Percentiles rank a stretch among this genome's conserved stretches.
These are phyloP conservation scores for Hypoxylon sp. DNA, from an alignment of 2,329 filamentous ascomycete genomes.

Conservation along the genomic window DNA sequence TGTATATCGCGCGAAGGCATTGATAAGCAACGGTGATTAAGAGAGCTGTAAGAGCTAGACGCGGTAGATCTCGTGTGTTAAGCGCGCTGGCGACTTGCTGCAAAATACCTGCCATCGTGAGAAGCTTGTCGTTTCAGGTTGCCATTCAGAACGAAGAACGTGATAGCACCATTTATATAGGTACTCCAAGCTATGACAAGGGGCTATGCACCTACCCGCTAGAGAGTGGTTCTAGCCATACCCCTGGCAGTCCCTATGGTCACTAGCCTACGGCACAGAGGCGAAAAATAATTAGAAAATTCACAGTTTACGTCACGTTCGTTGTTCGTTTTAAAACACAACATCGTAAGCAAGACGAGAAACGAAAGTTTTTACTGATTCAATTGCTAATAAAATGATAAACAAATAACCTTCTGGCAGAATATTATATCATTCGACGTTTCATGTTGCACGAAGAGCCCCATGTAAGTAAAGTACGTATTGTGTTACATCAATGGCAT, in stretches of 20 bases:
- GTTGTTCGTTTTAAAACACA: neutral
- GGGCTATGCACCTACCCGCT: slow-evolving; percentile 7
- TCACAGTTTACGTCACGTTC: neutral
- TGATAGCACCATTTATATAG: neutral
- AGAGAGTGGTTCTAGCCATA: neutral
- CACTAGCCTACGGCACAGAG: neutral
- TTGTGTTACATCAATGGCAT: neutral
- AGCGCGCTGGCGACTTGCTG: slow-evolving; percentile 30
- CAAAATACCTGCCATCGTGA: slow-evolving; percentile 35
- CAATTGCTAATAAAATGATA: neutral
- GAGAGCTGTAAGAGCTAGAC: slow-evolving; percentile 7
- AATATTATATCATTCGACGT: neutral
- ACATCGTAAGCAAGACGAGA: neutral
- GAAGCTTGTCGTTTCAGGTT: slow-evolving; percentile 1
- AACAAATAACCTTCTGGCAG: neutral
- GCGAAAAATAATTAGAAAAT: neutral
- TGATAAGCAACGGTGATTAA: slow-evolving; percentile 34
- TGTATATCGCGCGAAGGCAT: slow-evolving; percentile 43
- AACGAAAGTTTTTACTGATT: too few species aligned
- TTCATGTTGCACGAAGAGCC: neutral
- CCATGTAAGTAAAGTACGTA: neutral
- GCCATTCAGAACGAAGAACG: slow-evolving; percentile 1
- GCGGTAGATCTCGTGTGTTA: slow-evolving; percentile 5
- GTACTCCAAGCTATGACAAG: slow-evolving; percentile 1
- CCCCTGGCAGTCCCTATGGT: neutral